Evolutionary conservation across 192 early-diverging fungal species (phyloP), one percentile per base, ranked within the genome.

Genomic region (Backusella parvicylindrica): DNA sequence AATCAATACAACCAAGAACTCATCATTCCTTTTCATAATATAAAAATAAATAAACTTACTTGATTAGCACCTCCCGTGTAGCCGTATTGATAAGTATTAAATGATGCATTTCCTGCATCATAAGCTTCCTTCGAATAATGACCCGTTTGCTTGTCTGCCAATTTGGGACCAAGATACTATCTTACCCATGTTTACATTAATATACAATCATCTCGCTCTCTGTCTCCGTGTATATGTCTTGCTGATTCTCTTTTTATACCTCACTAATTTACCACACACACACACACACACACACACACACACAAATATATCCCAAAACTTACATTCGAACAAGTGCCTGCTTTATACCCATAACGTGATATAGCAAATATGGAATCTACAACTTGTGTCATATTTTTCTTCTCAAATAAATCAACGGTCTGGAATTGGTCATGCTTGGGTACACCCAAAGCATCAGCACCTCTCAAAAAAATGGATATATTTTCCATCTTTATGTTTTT

Each of bases 341-440:
- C 73, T 63, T 89, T 85, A 78, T 75, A 82, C 15, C 92, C 94
- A 69, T 91, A 84, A 7, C 94, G 83, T 12, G 90, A 91, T 2
- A 95, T 79, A 8, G 94, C 86, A 64, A 89, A 95, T 30, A 95
- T 85, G 30, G 87, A 86, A 81, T 93, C 91, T 18, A 94, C 86
- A 2, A 73, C 77, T 70, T 89, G 86, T 3, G 83, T 83, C 53
- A 88, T 81, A 81, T 92, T 92, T 84, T 94, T 94, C 67, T 83
- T 80, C 72, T 95, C 94, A 75, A 85, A 95, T 53, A 95, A 79
- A 73, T 95, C 94, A 35, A 95, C 87, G 16, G 94, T 95, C 79
- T 94, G 92, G 79, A 95, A 95, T 4, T 89, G 84, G 66, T 94
- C 92, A 76, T 85, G 83, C 47, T 86, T 84, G 28, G 91, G 92